Percentiles rank a stretch among this genome's conserved stretches.
phyloP scores from a whole-genome alignment of 1,284 basidiomycete genomes.

The Lignosus rhinocerotis region DNA sequence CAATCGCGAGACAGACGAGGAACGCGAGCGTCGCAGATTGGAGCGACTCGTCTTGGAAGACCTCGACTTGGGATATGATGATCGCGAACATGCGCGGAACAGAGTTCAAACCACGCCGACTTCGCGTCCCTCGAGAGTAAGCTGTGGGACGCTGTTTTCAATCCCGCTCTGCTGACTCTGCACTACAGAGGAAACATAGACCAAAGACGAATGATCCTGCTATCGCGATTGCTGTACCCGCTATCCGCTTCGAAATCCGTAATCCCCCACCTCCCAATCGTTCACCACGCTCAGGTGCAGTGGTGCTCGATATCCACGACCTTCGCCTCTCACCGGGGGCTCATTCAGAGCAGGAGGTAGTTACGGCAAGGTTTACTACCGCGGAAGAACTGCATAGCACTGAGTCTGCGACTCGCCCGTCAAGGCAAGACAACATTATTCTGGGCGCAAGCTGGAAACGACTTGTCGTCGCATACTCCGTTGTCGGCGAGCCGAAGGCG shows the following conservation, averaged over 20 bases:
- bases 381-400: conserved; percentile 18
- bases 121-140: conserved; percentile 24
- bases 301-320: conserved; percentile 65
- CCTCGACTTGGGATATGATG: conserved; percentile 51
- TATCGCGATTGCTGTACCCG: conserved; percentile 42
- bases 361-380: conserved; percentile 43
- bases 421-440: conserved; percentile 28
- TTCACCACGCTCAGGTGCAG: conserved; percentile 58
- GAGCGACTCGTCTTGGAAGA: conserved; percentile 57
- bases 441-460: conserved; percentile 44
- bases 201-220: conserved; percentile 17
- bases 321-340: conserved; percentile 43
- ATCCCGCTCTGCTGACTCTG: background rate
- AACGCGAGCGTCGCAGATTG: conserved; percentile 43
- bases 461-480: conserved; percentile 49
- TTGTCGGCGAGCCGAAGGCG: conserved; percentile 35
- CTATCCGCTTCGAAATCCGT: conserved; percentile 63
- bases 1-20: conserved; percentile 34
- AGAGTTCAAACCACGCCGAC: background rate
- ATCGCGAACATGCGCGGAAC: conserved; percentile 30
- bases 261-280: conserved; percentile 48
- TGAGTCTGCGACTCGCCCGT: background rate
- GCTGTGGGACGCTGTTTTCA: background rate
- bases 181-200: conserved; percentile 7
- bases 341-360: conserved; percentile 21